phyloP scores from a whole-genome alignment of 768 basidiomycete species.

The Tylopilus subfusipes region DNA sequence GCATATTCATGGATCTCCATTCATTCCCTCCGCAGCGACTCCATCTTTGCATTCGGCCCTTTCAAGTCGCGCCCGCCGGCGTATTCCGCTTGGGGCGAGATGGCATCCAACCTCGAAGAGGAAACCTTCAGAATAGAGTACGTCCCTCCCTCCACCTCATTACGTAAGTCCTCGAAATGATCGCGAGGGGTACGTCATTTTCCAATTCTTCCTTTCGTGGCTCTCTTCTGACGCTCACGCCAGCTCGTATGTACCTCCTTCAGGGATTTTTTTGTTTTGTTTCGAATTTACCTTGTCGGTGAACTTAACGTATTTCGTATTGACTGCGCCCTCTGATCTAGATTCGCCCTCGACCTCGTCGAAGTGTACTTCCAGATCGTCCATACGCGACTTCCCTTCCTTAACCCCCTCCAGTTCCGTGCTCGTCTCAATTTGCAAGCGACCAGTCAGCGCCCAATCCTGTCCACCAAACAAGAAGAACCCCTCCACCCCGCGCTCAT shows the following conservation, averaged over 20 bases:
- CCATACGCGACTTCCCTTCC: constrained; percentile 81
- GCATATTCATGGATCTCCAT: constrained; percentile 14
- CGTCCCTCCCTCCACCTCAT: constrained; percentile 40
- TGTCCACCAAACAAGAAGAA: constrained; percentile 34
- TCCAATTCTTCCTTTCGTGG: constrained; percentile 14
- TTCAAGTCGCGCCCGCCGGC: constrained; percentile 40
- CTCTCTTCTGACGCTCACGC: constrained; percentile 20
- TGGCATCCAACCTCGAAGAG: constrained; percentile 66
- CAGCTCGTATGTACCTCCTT: constrained; percentile 13
- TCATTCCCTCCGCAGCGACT: constrained; percentile 36
- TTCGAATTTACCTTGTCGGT: constrained; percentile 30
- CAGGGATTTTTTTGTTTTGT: constrained; percentile 19
- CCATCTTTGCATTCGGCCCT: constrained; percentile 27
- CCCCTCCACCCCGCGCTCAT: constrained; percentile 69
- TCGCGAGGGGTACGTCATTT: constrained; percentile 25
- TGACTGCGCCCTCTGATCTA: constrained; percentile 31
- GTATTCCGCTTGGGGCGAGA: constrained; percentile 72
- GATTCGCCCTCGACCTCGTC: constrained; percentile 89
- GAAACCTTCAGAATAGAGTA: constrained; percentile 81
- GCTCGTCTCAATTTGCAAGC: constrained; percentile 53
- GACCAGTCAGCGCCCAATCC: constrained; percentile 21
- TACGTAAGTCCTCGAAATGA: constrained; percentile 28
- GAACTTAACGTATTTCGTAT: constrained; percentile 6
- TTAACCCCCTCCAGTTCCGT: constrained; percentile 81
- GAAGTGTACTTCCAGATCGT: constrained; percentile 95